phyloP scores from a whole-genome alignment of 208 protist genomes.

The Balamuthia mandrillaris region DNA sequence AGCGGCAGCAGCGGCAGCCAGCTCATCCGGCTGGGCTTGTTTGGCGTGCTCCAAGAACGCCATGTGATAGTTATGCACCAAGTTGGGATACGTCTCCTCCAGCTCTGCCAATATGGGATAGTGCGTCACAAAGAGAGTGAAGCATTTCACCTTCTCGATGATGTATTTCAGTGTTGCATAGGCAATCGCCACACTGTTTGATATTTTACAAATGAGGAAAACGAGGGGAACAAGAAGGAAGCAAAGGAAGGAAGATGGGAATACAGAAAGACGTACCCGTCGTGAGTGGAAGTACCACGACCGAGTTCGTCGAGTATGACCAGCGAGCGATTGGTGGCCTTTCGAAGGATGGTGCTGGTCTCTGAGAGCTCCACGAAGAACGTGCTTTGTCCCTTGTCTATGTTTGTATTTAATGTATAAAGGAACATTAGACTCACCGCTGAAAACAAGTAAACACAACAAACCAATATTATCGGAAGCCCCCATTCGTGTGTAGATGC shows the following conservation, averaged over 20 bases:
- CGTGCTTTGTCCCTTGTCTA: conserved; percentile 51
- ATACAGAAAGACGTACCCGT: conserved; percentile 49
- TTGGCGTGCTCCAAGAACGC: conserved; percentile 54
- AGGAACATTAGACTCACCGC: neutral
- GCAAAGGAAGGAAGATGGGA: neutral
- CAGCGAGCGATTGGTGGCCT: conserved; percentile 54
- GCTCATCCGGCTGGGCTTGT: neutral
- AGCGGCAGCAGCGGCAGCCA: neutral
- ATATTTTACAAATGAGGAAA: neutral
- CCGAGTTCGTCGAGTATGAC: conserved; percentile 74
- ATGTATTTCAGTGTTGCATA: conserved; percentile 70
- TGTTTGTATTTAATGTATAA: neutral
- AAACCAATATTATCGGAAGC: conserved; percentile 54
- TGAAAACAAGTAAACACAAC: neutral
- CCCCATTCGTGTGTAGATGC: conserved; percentile 68
- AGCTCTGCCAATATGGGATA: conserved; percentile 66
- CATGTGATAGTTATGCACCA: conserved; percentile 69
- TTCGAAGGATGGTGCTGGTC: conserved; percentile 49
- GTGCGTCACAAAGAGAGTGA: conserved; percentile 76
- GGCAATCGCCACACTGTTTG: conserved; percentile 64
- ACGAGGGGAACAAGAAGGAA: neutral
- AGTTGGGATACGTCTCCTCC: conserved; percentile 41
- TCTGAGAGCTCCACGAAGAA: conserved; percentile 73
- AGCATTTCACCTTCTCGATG: conserved; percentile 37
- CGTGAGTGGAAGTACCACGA: conserved; percentile 69